Conservation (phyloP, 78 protist genomes). For the Dictyostelium intermedium region DNA sequence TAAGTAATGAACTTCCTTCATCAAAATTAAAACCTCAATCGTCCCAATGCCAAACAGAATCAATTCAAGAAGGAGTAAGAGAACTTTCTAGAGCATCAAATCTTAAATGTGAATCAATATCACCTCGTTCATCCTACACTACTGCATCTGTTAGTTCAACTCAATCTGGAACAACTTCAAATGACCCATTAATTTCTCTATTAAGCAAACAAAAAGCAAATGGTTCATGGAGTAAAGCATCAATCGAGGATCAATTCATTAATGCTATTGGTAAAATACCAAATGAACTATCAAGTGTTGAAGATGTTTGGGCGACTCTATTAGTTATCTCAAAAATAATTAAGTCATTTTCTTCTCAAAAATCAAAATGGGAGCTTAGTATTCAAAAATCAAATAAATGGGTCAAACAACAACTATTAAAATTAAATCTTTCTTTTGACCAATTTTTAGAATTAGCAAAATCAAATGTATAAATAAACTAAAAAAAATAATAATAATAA, state of each 20-base stretch:
- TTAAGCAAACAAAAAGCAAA: constrained; percentile 46
- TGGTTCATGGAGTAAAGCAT: constrained; percentile 18
- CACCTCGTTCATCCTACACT: no score
- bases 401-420: constrained; percentile 21
- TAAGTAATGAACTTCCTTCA: no score
- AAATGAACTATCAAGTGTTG: not conserved
- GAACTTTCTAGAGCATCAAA: no score
- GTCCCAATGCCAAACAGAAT: not conserved
- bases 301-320: constrained; percentile 39
- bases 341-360: not conserved
- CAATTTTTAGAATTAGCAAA: not conserved
- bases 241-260: not conserved
- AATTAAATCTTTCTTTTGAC: not conserved
- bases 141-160: not conserved
- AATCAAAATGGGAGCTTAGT: constrained; percentile 17
- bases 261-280: not conserved
- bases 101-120: not conserved
- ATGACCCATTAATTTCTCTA: constrained; percentile 1
- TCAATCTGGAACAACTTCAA: not conserved
- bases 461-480: not conserved
- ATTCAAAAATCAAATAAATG: constrained; percentile 33
- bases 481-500: no score
- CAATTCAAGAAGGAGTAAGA: not conserved
- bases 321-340: constrained; percentile 9
- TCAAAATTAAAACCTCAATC: no score